These are phyloP conservation scores for Pseudomassariella vexata DNA, from an alignment of 2,329 filamentous ascomycete genomes.

Conservation along the genomic window DNA sequence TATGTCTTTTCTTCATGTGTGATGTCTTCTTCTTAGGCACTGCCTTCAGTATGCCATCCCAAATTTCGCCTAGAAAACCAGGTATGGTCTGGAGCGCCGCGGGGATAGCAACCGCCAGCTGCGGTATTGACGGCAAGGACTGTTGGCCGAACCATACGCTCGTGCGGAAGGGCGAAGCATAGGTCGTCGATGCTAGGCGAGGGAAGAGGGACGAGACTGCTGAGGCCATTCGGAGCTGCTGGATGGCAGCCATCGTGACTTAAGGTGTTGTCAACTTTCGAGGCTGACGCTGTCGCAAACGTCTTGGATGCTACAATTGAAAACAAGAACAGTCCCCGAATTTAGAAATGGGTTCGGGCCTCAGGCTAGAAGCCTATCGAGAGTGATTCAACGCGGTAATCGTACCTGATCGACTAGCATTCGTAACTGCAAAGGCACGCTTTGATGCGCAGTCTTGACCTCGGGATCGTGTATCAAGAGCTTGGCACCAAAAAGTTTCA, in stretches of 20 bases:
- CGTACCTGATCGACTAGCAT: too few relatives aligned
- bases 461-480: too few relatives aligned
- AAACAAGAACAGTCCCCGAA: too few relatives aligned
- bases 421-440: too few relatives aligned
- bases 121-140: constrained; percentile 38
- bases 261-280: too few relatives aligned
- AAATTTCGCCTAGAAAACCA: constrained; percentile 71
- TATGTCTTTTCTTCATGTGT: constrained; percentile 87
- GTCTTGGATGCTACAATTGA: not conserved
- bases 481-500: too few relatives aligned
- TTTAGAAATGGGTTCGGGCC: too few relatives aligned
- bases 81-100: constrained; percentile 58
- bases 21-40: constrained; percentile 99
- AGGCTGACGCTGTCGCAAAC: too few relatives aligned
- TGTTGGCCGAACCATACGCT: constrained; percentile 38
- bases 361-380: too few relatives aligned
- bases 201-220: constrained; percentile 49
- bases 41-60: constrained; percentile 86
- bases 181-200: constrained; percentile 38
- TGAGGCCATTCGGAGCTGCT: constrained; percentile 30
- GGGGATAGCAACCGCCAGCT: constrained; percentile 53
- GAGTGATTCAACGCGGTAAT: too few relatives aligned
- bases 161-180: constrained; percentile 35
- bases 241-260: constrained; percentile 38
- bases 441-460: too few relatives aligned